Percentiles rank a stretch among this genome's conserved stretches.
Evolutionary conservation across 176 grass and related monocot species (phyloP).

Genomic region (Eleusine coracana): DNA sequence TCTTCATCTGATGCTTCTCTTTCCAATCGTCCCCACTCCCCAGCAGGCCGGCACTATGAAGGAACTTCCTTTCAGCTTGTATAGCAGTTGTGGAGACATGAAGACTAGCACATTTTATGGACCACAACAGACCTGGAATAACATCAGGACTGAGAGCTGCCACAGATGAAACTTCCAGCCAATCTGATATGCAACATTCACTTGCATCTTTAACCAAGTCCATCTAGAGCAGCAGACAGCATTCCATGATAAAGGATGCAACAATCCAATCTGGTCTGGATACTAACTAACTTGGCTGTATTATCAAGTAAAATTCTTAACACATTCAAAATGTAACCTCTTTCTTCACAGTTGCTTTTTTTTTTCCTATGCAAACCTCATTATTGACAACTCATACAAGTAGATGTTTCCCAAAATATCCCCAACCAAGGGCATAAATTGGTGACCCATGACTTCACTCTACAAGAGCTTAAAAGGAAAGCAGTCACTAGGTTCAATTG

Average conservation of each 20-base stretch:
- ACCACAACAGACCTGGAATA: neutral
- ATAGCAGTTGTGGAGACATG: neutral
- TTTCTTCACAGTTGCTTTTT: slow-evolving; percentile 1
- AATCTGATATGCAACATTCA: neutral
- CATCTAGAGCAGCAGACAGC: neutral
- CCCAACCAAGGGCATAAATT: neutral
- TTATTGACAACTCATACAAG: slow-evolving; percentile 6
- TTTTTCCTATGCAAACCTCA: neutral
- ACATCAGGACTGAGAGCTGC: slow-evolving; percentile 17
- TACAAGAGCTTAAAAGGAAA: neutral
- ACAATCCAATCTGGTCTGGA: neutral
- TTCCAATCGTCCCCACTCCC: neutral
- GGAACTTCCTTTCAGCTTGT: neutral
- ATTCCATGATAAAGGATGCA: neutral
- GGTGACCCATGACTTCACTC: neutral
- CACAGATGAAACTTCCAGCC: neutral
- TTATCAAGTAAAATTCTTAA: neutral
- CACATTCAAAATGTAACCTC: slow-evolving; percentile 1
- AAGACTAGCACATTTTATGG: neutral
- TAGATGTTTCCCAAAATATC: slow-evolving; percentile 26
- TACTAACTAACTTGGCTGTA: neutral
- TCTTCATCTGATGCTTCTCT: neutral
- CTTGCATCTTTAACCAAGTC: neutral
- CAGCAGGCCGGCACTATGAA: neutral
- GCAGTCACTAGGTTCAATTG: neutral